phyloP scores from a whole-genome alignment of 176 grass and related monocot species.

The Tillandsia leiboldiana region DNA sequence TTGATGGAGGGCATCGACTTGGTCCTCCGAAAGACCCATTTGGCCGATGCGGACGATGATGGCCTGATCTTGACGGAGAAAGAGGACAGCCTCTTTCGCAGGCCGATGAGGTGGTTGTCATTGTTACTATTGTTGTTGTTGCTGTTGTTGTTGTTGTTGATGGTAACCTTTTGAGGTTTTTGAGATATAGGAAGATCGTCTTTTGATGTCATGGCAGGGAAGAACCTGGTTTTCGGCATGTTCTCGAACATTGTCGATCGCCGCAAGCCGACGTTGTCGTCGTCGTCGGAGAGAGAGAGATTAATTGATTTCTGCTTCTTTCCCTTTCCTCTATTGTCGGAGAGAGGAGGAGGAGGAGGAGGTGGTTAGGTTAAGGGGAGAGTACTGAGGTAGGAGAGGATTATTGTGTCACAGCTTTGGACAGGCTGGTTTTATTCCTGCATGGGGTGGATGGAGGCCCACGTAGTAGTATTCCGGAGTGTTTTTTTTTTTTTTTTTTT shows the following conservation, averaged over 20 bases:
- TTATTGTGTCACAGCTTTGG: constrained; percentile 16
- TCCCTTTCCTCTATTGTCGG: neutral
- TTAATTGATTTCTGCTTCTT: neutral
- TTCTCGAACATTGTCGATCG: constrained; percentile 6
- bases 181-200: constrained; percentile 66
- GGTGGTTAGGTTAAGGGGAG: neutral
- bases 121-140: neutral
- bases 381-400: neutral
- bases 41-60: constrained; percentile 25
- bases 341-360: neutral
- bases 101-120: constrained; percentile 29
- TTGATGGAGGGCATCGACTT: constrained; percentile 54
- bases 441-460: constrained; percentile 18
- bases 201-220: constrained; percentile 23
- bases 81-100: constrained; percentile 65
- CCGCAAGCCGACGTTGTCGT: neutral
- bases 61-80: constrained; percentile 55
- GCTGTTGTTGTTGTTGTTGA: neutral
- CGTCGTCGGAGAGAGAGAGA: neutral
- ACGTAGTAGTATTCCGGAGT: neutral
- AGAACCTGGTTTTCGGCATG: constrained; percentile 16
- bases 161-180: neutral
- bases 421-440: constrained; percentile 29
- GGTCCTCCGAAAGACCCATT: constrained; percentile 35
- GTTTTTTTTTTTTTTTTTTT: neutral